Conservation (phyloP, 2,329 filamentous ascomycete species). For the Aspergillus sp. region DNA sequence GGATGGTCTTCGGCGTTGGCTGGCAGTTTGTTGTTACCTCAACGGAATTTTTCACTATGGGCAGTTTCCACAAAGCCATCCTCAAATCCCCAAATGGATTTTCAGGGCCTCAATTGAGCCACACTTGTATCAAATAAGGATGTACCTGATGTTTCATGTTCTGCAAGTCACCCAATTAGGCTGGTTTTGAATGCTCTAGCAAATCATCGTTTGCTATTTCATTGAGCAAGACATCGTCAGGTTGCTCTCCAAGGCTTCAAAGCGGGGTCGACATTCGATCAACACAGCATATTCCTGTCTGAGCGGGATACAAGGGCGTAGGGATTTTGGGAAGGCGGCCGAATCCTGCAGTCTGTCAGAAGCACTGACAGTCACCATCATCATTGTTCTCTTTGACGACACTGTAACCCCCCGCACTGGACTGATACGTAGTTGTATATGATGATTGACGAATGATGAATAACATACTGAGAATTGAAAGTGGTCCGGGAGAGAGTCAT, state of each 20-base stretch:
- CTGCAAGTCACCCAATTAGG: conserved; percentile 10
- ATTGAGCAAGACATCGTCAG: background rate
- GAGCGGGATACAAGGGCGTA: background rate
- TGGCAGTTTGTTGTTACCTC: background rate
- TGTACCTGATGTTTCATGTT: conserved; percentile 16
- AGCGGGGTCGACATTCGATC: background rate
- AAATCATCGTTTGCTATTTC: background rate
- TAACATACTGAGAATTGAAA: background rate
- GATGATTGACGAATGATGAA: background rate
- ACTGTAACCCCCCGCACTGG: background rate
- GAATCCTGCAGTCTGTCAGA: background rate
- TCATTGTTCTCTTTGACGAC: background rate
- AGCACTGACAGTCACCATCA: background rate
- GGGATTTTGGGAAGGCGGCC: too few species aligned
- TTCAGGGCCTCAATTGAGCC: background rate
- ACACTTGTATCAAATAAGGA: background rate
- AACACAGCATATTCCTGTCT: background rate
- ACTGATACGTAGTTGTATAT: background rate
- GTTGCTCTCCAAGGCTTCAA: background rate
- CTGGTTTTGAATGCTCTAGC: background rate
- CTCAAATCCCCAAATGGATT: background rate
- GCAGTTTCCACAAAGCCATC: background rate
- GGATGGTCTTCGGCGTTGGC: background rate
- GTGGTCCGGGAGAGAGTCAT: conserved; percentile 14
- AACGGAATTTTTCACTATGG: background rate